Base-by-base conservation (phyloP, 148 eudicot genomes). In the Rhododendron vialii region DNA sequence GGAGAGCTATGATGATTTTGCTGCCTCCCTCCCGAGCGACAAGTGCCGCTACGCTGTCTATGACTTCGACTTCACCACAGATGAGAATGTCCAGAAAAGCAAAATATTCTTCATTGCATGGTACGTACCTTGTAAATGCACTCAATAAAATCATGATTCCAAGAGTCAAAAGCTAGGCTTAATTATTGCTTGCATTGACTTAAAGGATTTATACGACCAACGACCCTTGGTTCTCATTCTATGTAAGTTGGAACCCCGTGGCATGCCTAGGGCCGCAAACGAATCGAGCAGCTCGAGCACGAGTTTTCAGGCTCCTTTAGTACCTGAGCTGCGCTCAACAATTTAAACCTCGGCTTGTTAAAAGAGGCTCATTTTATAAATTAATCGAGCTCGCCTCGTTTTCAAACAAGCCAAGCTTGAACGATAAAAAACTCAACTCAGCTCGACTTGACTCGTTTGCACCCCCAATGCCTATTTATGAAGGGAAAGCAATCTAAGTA, bases 71-170 rank as follows among this genome's bases (percentile, higher is more conserved):
- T 95, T 95, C 89, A 90, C 87, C 71, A 95, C 98, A 7, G 90
- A 89, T 33, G 98, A 95, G 86, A 93, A 95, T 85, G 91, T 93
- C 91, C 98, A 95, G 90, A 95, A 95, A 86, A 93, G 96, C 95
- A 95, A 95, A 91, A 95, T 95, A 69, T 92, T 93, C 95, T 95
- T 94, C 90, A 91, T 95, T 71, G 98, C 98, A 22, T 95, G 98
- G 98, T 95, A 91, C 24, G 45, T 41, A 6, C 45, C 45, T 63
- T 33, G 20, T 71, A 1, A 14, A 71, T 30, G 17, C 30, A 28
- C 35, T 26, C 35, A 30, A 8, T 2, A 33, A 71, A 71, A 65
- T n/a, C 30, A n/a, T 13, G 17, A 71, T 71, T 26, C 33, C 33
- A 65, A n/a, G 33, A n/a, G 3, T 26, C 30, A 10, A 65, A 65